Evolutionary conservation across 768 basidiomycete species (phyloP), one percentile per base, ranked within the genome.

Genomic region (Mycena alexandri): DNA sequence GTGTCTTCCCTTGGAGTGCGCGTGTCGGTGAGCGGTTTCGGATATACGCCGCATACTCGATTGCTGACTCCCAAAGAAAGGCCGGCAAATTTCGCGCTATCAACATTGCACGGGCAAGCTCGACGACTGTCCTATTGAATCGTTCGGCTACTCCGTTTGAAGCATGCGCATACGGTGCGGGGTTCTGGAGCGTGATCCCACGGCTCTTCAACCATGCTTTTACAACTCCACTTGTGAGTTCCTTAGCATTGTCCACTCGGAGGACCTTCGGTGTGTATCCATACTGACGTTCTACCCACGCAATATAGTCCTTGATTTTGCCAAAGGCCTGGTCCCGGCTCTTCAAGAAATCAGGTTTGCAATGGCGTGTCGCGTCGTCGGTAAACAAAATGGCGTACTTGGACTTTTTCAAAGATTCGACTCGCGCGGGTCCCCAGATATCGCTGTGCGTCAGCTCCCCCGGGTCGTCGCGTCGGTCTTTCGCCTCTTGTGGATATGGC

Each of bases 61-160:
- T 42, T 0, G 74, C 76, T 41, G 73, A 67, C 5, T 71, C 65
- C 75, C 78, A 78, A 38, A 74, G 67, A 16, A 51, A 70, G 12
- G 63, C 56, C 33, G 53, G 0, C 2, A 80, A 36, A 12, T 73
- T 69, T 6, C 63, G 29, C 11, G 63, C 75, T 41, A 79, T 72
- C 2, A 84, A 5, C 80, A 84, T 83, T 0, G 79, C 71, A 0
- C 70, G 29, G 1, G 68, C 74, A 2, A 81, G 46, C 50, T 82
- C 75, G 0, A 80, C 24, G 0, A 80, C 41, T 0, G 78, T 82
- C 5, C 72, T 36, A 55, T 83, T 84, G n/a, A 76, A 75, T 0
- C 75, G 52, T 42, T 86, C 82, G 0, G 82, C 82, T 0, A 84
- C 71, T 0, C 84, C 79, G 63, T 83, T 84, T 29, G 83, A 79